These are phyloP conservation scores for Fusarium tjaetaba DNA, from an alignment of 2,329 filamentous ascomycete genomes.

Conservation along the genomic window DNA sequence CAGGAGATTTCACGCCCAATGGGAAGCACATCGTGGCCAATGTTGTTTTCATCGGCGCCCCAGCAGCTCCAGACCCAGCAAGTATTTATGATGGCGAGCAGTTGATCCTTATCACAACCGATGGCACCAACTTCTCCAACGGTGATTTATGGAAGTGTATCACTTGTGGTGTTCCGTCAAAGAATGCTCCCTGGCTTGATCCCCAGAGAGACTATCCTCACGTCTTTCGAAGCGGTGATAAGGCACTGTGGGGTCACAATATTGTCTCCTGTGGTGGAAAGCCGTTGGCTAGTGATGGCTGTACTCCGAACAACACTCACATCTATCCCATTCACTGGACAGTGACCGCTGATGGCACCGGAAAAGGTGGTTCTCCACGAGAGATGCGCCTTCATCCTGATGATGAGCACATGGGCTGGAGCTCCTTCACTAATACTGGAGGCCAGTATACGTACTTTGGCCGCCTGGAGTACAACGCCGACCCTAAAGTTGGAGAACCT, in stretches of 20 bases:
- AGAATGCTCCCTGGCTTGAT: slow-evolving; percentile 47
- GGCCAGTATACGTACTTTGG: slow-evolving; percentile 49
- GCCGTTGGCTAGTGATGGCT: slow-evolving; percentile 41
- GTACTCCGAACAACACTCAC: neutral
- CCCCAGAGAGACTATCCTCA: slow-evolving; percentile 52
- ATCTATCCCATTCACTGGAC: slow-evolving; percentile 23
- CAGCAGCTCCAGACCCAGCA: slow-evolving; percentile 49
- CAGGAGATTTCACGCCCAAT: slow-evolving; percentile 51
- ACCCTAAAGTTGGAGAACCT: slow-evolving; percentile 31
- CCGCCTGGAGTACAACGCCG: slow-evolving; percentile 53
- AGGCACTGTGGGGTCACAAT: slow-evolving; percentile 47
- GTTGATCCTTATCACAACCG: slow-evolving; percentile 56
- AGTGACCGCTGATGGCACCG: slow-evolving; percentile 41
- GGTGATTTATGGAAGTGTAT: slow-evolving; percentile 60
- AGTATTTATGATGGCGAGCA: slow-evolving; percentile 44
- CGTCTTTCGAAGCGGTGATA: slow-evolving; percentile 51
- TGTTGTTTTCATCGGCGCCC: slow-evolving; percentile 55
- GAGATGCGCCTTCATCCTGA: slow-evolving; percentile 59
- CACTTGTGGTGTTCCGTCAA: slow-evolving; percentile 53
- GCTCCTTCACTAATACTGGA: slow-evolving; percentile 45
- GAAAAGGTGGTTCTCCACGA: slow-evolving; percentile 48
- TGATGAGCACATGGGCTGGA: slow-evolving; percentile 55
- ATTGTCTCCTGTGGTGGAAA: slow-evolving; percentile 52
- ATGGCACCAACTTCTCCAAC: slow-evolving; percentile 53
- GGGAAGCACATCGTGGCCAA: slow-evolving; percentile 54